Evolutionary conservation across 257 asterid species (phyloP).

Genomic region (Scutellaria barbata): DNA sequence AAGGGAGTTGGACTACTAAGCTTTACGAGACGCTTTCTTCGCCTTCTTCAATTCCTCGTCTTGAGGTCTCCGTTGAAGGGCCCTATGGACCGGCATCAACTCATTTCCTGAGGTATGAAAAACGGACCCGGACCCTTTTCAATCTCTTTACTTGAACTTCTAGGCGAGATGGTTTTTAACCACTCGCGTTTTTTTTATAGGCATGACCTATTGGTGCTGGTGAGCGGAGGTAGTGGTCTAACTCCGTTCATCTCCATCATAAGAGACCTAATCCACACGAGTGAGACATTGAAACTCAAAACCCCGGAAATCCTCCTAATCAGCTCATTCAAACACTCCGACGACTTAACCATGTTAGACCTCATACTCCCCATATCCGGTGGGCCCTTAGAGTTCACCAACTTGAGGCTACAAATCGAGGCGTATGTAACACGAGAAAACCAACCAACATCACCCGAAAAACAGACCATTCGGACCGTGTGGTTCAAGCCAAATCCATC

Average conservation of each 20-base stretch:
- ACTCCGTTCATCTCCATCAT: conserved; percentile 89
- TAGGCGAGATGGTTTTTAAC: background rate
- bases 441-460: conserved; percentile 31
- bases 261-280: conserved; percentile 61
- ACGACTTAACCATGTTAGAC: conserved; percentile 69
- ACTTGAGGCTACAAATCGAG: conserved; percentile 53
- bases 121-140: background rate
- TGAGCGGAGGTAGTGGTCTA: conserved; percentile 94
- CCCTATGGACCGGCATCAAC: conserved; percentile 90
- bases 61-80: conserved; percentile 72
- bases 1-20: conserved; percentile 80
- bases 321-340: conserved; percentile 68
- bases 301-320: conserved; percentile 68
- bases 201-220: conserved; percentile 74
- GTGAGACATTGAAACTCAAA: conserved; percentile 45
- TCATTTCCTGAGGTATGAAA: conserved; percentile 59
- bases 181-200: conserved; percentile 33
- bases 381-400: conserved; percentile 45
- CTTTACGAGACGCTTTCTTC: conserved; percentile 68
- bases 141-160: background rate
- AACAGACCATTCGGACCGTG: conserved; percentile 38
- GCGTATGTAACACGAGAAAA: conserved; percentile 77
- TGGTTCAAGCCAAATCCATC: conserved; percentile 67
- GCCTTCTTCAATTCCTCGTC: conserved; percentile 58
- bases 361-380: conserved; percentile 66